Conservation (phyloP, 257 asterid genomes). For the Salvia splendens region DNA sequence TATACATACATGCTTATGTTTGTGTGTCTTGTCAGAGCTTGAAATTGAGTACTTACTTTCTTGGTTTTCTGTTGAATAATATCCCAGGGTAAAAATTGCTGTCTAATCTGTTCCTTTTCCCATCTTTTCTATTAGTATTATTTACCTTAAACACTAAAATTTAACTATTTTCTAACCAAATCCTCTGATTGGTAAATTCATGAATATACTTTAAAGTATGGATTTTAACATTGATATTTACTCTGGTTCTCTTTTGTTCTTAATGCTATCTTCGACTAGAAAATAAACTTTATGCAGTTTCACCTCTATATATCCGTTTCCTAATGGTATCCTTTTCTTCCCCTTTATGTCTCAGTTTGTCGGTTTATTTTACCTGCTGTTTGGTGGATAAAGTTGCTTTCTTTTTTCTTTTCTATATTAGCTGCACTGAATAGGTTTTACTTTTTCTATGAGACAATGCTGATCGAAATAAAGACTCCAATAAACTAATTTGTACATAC, state of each 20-base stretch:
- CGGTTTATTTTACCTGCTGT: not conserved
- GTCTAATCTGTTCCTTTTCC: slow-evolving; percentile 5
- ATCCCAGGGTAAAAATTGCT: not conserved
- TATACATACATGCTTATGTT: not conserved
- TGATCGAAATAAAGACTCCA: not conserved
- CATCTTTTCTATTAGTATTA: not conserved
- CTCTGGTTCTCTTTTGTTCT: slow-evolving; percentile 7
- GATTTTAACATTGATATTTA: not conserved
- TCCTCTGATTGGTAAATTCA: not conserved
- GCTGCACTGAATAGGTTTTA: not conserved
- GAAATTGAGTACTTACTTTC: not conserved
- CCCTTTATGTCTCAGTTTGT: too few relatives aligned
- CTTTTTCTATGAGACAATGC: too few relatives aligned
- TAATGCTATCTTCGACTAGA: not conserved
- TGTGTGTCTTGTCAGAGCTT: not conserved
- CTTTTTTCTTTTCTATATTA: not conserved
- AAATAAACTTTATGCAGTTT: not conserved
- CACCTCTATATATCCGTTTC: not conserved
- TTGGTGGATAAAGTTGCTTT: not conserved
- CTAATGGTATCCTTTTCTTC: not conserved
- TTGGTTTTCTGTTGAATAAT: not conserved
- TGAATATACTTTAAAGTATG: not conserved
- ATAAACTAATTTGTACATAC: not conserved
- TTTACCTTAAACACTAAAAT: not conserved
- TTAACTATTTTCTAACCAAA: not conserved